phyloP scores from a whole-genome alignment of 2,329 filamentous ascomycete species.

The Fusarium newnesense region DNA sequence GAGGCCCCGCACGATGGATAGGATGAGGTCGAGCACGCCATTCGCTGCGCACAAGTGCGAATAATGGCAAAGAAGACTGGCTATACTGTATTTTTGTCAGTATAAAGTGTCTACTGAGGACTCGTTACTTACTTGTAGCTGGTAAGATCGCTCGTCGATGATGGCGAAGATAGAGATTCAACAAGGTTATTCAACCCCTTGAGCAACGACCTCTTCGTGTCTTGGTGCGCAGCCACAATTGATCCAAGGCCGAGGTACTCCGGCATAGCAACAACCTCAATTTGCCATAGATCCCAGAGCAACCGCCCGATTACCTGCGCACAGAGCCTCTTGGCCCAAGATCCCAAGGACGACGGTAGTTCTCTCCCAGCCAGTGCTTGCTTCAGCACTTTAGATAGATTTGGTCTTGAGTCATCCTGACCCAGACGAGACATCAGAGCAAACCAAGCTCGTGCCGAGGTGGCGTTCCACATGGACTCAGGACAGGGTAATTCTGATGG shows the following conservation, averaged over 20 bases:
- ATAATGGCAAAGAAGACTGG: conserved; percentile 2
- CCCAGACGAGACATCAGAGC: not conserved
- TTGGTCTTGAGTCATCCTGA: not conserved
- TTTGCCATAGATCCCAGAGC: conserved; percentile 6
- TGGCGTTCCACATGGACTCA: not conserved
- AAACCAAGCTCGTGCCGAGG: not conserved
- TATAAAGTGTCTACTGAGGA: fast-evolving
- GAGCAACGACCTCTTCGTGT: not conserved
- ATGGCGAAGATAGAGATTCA: not conserved
- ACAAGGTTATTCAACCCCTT: not conserved
- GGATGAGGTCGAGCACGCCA: not conserved
- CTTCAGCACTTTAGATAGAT: not conserved
- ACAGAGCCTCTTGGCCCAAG: not conserved
- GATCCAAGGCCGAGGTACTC: not conserved
- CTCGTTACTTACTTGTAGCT: not conserved
- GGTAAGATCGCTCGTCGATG: not conserved
- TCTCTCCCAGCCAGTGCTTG: not conserved
- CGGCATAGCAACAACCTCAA: not conserved
- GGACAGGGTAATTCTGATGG: not conserved
- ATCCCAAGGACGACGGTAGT: not conserved
- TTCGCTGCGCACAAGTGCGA: not conserved
- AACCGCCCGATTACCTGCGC: not conserved
- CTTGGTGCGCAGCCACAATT: not conserved
- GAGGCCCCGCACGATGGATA: not conserved
- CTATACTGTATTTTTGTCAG: not conserved